phyloP scores from a whole-genome alignment of 2,329 filamentous ascomycete genomes.

The Claviceps sp. region DNA sequence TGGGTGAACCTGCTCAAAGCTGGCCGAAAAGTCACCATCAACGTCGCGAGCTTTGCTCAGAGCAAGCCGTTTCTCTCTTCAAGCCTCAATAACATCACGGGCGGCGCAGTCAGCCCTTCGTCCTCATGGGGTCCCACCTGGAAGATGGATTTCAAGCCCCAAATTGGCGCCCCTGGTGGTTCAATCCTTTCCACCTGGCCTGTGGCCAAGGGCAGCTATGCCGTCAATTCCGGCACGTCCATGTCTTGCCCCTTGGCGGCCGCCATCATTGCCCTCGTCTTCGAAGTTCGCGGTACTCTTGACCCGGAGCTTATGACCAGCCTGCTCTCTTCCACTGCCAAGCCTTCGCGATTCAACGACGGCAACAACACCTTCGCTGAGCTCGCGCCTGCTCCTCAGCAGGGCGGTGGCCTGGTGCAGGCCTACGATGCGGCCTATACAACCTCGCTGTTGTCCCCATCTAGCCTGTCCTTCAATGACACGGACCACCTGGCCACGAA shows the following conservation, averaged over 20 bases:
- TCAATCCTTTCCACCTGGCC: constrained; percentile 45
- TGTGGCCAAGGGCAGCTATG: constrained; percentile 30
- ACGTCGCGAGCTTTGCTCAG: background rate
- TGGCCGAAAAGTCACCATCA: constrained; percentile 20
- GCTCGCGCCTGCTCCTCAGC: constrained; percentile 44
- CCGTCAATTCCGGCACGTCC: constrained; percentile 41
- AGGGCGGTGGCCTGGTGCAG: constrained; percentile 45
- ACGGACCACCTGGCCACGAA: constrained; percentile 38
- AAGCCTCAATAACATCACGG: constrained; percentile 17
- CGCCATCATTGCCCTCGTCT: constrained; percentile 39
- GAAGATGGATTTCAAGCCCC: constrained; percentile 41
- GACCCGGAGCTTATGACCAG: constrained; percentile 36
- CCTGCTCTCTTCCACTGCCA: constrained; percentile 35
- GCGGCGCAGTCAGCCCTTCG: constrained; percentile 36
- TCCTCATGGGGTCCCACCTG: constrained; percentile 48
- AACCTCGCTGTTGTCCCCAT: constrained; percentile 36
- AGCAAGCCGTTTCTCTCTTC: background rate
- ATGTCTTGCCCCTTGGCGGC: constrained; percentile 45
- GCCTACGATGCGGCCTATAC: constrained; percentile 44
- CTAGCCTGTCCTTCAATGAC: constrained; percentile 49
- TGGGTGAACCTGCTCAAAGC: constrained; percentile 27
- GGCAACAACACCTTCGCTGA: constrained; percentile 19
- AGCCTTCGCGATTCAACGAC: constrained; percentile 33
- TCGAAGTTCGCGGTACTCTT: constrained; percentile 33
- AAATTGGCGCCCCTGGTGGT: constrained; percentile 40